Percentiles rank a stretch among this genome's conserved stretches.
Evolutionary conservation across 176 grass and related monocot species (phyloP).

Genomic region (Carex littledalei): DNA sequence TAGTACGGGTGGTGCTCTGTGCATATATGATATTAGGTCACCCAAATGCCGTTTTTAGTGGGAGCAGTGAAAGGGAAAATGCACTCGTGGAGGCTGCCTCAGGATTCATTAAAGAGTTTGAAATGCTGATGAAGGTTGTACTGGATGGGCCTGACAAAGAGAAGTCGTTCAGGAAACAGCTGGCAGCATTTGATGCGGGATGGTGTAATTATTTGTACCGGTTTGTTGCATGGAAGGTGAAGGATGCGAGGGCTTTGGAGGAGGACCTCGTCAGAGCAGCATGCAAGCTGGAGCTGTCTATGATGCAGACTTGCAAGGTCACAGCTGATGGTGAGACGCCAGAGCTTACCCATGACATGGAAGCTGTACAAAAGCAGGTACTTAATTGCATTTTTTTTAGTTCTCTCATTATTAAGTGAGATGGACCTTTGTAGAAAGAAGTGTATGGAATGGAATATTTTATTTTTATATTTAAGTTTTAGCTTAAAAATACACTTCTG

Average conservation of each 20-base stretch:
- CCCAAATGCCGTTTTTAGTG: constrained; percentile 91
- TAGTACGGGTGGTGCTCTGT: constrained; percentile 74
- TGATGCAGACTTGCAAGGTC: constrained; percentile 96
- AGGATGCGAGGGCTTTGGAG: constrained; percentile 91
- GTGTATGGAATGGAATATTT: neutral
- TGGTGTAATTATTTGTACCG: constrained; percentile 85
- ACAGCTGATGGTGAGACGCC: constrained; percentile 36
- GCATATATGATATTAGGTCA: constrained; percentile 98
- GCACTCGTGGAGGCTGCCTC: constrained; percentile 55
- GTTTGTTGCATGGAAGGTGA: constrained; percentile 95
- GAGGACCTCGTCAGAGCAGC: constrained; percentile 92
- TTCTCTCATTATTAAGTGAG: neutral
- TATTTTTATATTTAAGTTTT: neutral
- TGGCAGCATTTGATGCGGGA: constrained; percentile 62
- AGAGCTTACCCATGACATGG: constrained; percentile 84
- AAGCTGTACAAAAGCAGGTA: constrained; percentile 92
- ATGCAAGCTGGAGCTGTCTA: constrained; percentile 90
- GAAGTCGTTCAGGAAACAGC: constrained; percentile 43
- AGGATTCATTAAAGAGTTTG: constrained; percentile 59
- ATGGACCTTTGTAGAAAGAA: neutral
- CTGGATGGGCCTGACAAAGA: constrained; percentile 46
- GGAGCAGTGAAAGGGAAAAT: constrained; percentile 64
- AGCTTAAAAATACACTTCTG: neutral
- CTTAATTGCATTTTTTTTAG: constrained; percentile 5
- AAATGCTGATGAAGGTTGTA: constrained; percentile 52